phyloP scores from a whole-genome alignment of 768 basidiomycete genomes.

The Boletus barrowsii region DNA sequence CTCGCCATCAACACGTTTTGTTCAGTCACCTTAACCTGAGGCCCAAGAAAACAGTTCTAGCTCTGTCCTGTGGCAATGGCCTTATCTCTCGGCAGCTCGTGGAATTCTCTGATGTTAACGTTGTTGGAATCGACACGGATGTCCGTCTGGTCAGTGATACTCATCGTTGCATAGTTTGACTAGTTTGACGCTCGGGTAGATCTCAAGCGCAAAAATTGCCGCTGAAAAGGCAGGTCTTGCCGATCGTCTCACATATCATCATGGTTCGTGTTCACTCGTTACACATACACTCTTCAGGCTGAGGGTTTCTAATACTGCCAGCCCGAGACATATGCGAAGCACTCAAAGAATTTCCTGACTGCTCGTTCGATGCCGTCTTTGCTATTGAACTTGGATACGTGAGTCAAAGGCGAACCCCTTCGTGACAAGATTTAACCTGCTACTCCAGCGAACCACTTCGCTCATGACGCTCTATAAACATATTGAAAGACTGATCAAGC shows the following conservation, averaged over 20 bases:
- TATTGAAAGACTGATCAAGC: constrained; percentile 4
- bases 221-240: constrained; percentile 1
- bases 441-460: background rate
- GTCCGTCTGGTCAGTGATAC: background rate
- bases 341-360: constrained; percentile 1
- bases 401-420: background rate
- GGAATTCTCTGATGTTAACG: constrained; percentile 5
- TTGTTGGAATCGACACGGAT: constrained; percentile 7
- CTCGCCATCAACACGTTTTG: constrained; percentile 8
- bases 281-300: background rate
- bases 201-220: background rate
- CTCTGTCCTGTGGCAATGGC: constrained; percentile 4
- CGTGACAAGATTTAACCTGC: background rate
- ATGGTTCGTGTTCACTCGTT: background rate
- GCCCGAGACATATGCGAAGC: background rate
- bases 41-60: constrained; percentile 5
- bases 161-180: background rate
- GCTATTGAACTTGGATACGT: constrained; percentile 9
- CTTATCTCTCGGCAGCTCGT: background rate
- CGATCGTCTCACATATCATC: background rate
- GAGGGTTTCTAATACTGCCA: background rate
- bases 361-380: constrained; percentile 8
- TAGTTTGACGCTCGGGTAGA: background rate
- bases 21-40: constrained; percentile 8
- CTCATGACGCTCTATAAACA: background rate